phyloP scores from a whole-genome alignment of 2,329 filamentous ascomycete species.

The Colletotrichum theobromicola region DNA sequence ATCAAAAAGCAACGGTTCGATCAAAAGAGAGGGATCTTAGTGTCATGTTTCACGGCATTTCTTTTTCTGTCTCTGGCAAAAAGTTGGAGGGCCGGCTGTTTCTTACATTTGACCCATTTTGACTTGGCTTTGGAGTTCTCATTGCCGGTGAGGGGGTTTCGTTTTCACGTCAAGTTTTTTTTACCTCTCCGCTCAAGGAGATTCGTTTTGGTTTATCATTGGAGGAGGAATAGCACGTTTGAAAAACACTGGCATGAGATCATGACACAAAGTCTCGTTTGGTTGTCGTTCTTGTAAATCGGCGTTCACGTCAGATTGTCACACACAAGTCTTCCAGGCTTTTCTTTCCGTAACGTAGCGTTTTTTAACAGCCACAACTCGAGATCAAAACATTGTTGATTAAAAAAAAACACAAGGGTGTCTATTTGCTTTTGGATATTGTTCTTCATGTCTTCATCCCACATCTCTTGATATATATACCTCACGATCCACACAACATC shows the following conservation, averaged over 20 bases:
- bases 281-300: background rate
- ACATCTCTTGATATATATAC: background rate
- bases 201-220: background rate
- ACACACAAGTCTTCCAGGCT: background rate
- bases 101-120: background rate
- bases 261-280: background rate
- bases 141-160: background rate
- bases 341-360: slow-evolving; percentile 6
- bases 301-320: slow-evolving; percentile 4
- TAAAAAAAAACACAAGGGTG: background rate
- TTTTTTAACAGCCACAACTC: background rate
- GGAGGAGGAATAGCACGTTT: background rate
- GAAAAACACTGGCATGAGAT: background rate
- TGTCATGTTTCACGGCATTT: slow-evolving; percentile 1
- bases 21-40: background rate
- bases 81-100: background rate
- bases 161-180: background rate
- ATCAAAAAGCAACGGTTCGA: background rate
- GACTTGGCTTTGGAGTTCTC: background rate
- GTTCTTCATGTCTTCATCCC: background rate
- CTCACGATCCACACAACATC: background rate
- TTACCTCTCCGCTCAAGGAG: background rate
- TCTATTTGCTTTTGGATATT: background rate
- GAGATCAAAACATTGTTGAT: background rate
- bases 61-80: slow-evolving; percentile 3